A percentile compares a stretch with the other conserved stretches of the same genome.
Evolutionary conservation across 257 asterid species (phyloP).

Genomic region (Ajuga chamaepitys): DNA sequence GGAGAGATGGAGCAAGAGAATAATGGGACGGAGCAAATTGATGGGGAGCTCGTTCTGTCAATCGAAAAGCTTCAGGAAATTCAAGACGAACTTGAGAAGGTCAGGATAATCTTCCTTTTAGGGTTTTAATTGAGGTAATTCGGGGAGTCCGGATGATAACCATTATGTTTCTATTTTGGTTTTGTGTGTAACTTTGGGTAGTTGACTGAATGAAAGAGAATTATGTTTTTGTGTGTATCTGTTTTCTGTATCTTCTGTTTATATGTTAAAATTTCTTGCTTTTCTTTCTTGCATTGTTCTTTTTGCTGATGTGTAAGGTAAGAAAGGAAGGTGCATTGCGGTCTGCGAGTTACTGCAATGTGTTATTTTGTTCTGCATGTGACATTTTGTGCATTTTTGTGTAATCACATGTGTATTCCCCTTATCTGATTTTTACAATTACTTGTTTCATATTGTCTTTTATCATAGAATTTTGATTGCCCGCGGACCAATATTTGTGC

Average conservation of each 20-base stretch:
- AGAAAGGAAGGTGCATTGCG: neutral
- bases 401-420: neutral
- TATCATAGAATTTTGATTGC: neutral
- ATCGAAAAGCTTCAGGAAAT: constrained; percentile 79
- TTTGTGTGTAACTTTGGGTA: neutral
- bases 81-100: constrained; percentile 88
- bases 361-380: neutral
- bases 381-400: neutral
- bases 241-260: neutral
- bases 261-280: neutral
- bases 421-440: neutral
- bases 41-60: constrained; percentile 52
- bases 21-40: constrained; percentile 39
- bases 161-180: neutral
- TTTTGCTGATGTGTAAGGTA: neutral
- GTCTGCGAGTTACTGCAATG: neutral
- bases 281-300: neutral
- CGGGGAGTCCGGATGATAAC: neutral
- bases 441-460: neutral
- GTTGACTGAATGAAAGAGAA: neutral
- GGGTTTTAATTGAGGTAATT: too few species aligned
- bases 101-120: constrained; percentile 9
- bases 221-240: neutral
- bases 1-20: constrained; percentile 40
- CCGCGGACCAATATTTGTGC: neutral